These are phyloP conservation scores for Amanita muscaria DNA, from an alignment of 768 basidiomycete species.

Conservation along the genomic window DNA sequence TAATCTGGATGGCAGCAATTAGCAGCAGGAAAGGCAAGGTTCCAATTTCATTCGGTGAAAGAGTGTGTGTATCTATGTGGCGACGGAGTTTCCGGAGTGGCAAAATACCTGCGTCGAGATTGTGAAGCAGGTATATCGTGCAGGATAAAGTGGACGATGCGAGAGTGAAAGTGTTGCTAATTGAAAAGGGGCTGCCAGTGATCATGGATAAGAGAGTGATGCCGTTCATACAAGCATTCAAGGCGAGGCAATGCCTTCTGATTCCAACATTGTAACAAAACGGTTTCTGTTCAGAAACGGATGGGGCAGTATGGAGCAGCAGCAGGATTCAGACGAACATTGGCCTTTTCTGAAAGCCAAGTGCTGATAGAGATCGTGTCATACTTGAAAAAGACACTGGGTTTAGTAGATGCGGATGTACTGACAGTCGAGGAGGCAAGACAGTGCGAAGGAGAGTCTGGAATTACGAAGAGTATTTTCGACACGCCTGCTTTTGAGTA, in stretches of 20 bases:
- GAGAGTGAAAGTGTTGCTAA: slow-evolving; percentile 61
- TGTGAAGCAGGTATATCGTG: slow-evolving; percentile 59
- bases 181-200: slow-evolving; percentile 61
- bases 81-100: slow-evolving; percentile 89
- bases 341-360: slow-evolving; percentile 77
- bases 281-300: slow-evolving; percentile 50
- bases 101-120: slow-evolving; percentile 76
- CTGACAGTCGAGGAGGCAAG: slow-evolving; percentile 61
- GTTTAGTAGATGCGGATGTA: slow-evolving; percentile 62
- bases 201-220: slow-evolving; percentile 95
- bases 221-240: slow-evolving; percentile 92
- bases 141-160: slow-evolving; percentile 73
- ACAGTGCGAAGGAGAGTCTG: slow-evolving; percentile 37
- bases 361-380: slow-evolving; percentile 64
- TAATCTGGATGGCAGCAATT: too few species aligned
- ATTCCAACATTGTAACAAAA: background rate
- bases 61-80: slow-evolving; percentile 83
- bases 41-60: slow-evolving; percentile 67
- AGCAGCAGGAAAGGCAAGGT: slow-evolving; percentile 64
- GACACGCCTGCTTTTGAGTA: slow-evolving; percentile 79
- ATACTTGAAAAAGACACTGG: slow-evolving; percentile 74
- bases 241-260: slow-evolving; percentile 44
- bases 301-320: slow-evolving; percentile 68
- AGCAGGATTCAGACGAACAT: slow-evolving; percentile 70
- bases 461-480: slow-evolving; percentile 61